phyloP scores from a whole-genome alignment of 2,329 filamentous ascomycete species.

The Fusarium continuum region DNA sequence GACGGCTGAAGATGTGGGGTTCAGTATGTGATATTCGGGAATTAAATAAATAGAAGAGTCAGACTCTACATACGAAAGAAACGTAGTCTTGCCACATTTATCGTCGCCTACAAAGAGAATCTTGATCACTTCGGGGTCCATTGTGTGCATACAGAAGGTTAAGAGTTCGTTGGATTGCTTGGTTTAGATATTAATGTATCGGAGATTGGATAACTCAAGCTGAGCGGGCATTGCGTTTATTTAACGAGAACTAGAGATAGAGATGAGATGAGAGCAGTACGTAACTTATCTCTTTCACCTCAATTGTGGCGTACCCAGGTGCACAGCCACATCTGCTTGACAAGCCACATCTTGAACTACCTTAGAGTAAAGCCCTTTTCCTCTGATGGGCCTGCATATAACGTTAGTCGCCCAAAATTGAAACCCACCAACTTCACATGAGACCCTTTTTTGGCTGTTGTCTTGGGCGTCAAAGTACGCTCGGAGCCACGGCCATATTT shows the following conservation, averaged over 20 bases:
- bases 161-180: neutral
- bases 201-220: neutral
- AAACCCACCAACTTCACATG: constrained; percentile 45
- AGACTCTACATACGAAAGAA: constrained; percentile 63
- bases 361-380: constrained; percentile 41
- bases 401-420: constrained; percentile 37
- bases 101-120: constrained; percentile 68
- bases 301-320: constrained; percentile 20
- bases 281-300: constrained; percentile 38
- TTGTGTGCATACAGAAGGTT: constrained; percentile 32
- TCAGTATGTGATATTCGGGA: constrained; percentile 12
- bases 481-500: constrained; percentile 30
- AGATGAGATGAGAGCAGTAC: constrained; percentile 39
- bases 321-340: constrained; percentile 19
- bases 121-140: constrained; percentile 61
- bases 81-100: constrained; percentile 68
- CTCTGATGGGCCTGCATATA: constrained; percentile 39
- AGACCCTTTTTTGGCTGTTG: constrained; percentile 38
- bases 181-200: neutral
- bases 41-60: constrained; percentile 15
- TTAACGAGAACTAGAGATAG: constrained; percentile 23
- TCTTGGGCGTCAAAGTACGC: constrained; percentile 42
- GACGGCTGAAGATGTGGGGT: constrained; percentile 53
- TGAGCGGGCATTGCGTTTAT: constrained; percentile 13
- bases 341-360: constrained; percentile 34